Evolutionary conservation across 169 alveolate genomes (phyloP).

Genomic region (Cryptosporidium viatorum): DNA sequence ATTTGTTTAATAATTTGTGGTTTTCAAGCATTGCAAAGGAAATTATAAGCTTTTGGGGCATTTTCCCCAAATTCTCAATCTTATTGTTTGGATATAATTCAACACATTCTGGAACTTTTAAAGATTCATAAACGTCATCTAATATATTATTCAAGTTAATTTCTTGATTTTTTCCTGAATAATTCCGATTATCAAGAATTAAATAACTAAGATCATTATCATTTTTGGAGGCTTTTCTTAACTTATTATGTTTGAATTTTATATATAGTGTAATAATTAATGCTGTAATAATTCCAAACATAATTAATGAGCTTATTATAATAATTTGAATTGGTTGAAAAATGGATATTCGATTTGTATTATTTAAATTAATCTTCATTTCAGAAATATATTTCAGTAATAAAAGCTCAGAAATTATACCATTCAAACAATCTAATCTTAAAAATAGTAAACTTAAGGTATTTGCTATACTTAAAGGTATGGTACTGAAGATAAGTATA

Average conservation of each 20-base stretch:
- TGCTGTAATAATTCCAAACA: conserved; percentile 6
- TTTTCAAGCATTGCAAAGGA: conserved; percentile 18
- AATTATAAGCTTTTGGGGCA: conserved; percentile 62
- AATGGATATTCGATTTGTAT: conserved; percentile 13
- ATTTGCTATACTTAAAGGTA: conserved; percentile 40
- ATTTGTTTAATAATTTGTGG: background rate
- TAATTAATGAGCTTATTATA: background rate
- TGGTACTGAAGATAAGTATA: conserved; percentile 37
- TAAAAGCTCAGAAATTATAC: background rate
- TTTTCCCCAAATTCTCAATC: conserved; percentile 35
- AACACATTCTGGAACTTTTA: conserved; percentile 48
- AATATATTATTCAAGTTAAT: conserved; percentile 34
- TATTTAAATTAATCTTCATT: background rate
- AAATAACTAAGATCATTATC: background rate
- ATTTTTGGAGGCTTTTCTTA: background rate
- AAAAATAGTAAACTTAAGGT: background rate
- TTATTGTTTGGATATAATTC: conserved; percentile 18
- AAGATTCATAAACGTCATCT: conserved; percentile 62
- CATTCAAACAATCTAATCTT: conserved; percentile 48
- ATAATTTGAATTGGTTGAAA: conserved; percentile 59
- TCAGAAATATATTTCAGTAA: background rate
- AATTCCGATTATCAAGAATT: background rate
- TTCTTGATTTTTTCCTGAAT: background rate
- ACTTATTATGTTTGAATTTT: background rate
- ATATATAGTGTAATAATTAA: conserved; percentile 25